Conservation (phyloP, 2,329 filamentous ascomycete species). For the Elsinoe necatrix region DNA sequence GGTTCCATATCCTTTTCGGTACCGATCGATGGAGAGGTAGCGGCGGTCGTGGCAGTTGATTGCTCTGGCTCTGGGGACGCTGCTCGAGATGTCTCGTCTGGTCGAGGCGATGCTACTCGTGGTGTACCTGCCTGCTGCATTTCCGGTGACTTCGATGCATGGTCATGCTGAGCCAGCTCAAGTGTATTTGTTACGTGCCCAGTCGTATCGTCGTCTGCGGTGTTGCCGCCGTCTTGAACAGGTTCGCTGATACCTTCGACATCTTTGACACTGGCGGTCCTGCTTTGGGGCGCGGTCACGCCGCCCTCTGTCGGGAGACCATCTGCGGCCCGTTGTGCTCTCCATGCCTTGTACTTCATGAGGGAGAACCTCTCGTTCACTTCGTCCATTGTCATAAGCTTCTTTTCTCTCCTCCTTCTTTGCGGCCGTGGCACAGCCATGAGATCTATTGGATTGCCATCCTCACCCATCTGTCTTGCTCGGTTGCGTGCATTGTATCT, state of each 20-base stretch:
- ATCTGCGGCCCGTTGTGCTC: constrained; percentile 70
- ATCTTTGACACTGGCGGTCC: constrained; percentile 64
- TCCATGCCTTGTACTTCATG: constrained; percentile 94
- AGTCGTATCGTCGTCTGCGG: constrained; percentile 18
- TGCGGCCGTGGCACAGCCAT: constrained; percentile 78
- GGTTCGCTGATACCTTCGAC: constrained; percentile 39
- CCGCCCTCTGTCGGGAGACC: constrained; percentile 79
- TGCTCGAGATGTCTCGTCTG: not conserved
- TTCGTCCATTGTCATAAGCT: constrained; percentile 97
- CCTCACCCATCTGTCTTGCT: constrained; percentile 65
- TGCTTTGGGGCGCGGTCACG: constrained; percentile 64
- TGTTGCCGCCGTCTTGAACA: constrained; percentile 17
- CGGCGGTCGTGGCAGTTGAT: not conserved
- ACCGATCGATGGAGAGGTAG: constrained; percentile 12
- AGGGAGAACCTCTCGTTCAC: constrained; percentile 96
- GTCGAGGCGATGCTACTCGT: constrained; percentile 5
- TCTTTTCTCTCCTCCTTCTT: constrained; percentile 87
- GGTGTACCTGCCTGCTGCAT: constrained; percentile 1
- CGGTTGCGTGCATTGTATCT: constrained; percentile 93
- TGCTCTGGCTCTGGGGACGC: constrained; percentile 19
- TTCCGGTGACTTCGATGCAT: constrained; percentile 31
- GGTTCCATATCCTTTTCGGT: not conserved
- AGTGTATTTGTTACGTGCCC: constrained; percentile 29
- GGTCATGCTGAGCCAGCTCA: constrained; percentile 38
- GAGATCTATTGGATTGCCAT: constrained; percentile 75